Evolutionary conservation across 1,284 basidiomycete genomes (phyloP).

Genomic region (Cerioporus squamosus): DNA sequence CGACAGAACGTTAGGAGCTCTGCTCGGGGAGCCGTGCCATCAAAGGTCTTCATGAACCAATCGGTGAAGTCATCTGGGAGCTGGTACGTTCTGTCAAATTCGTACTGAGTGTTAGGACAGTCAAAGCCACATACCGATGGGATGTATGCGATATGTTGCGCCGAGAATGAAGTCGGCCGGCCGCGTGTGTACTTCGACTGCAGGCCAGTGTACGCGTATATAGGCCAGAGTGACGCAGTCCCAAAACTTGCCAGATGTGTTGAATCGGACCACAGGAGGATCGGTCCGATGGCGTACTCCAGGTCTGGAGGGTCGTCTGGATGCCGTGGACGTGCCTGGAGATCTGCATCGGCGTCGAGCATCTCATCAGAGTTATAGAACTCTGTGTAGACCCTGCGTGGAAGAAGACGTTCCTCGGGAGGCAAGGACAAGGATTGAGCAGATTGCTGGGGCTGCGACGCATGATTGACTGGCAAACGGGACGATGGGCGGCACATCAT

Average conservation of each 20-base stretch:
- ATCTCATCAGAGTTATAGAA: conserved; percentile 23
- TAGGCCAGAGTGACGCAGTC: conserved; percentile 16
- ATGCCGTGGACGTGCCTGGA: conserved; percentile 8
- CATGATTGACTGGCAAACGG: no score
- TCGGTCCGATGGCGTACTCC: conserved; percentile 20
- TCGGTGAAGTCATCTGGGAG: not conserved
- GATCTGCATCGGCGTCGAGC: conserved; percentile 17
- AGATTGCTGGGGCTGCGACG: no score
- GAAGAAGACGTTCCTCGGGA: no score
- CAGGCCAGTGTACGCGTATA: conserved; percentile 21
- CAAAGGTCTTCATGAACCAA: not conserved
- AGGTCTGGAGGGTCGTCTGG: conserved; percentile 16
- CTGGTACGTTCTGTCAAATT: not conserved
- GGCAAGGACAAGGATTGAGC: no score
- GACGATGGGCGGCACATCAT: not conserved
- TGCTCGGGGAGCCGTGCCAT: not conserved
- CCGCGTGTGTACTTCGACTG: conserved; percentile 29
- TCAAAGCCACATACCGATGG: conserved; percentile 7
- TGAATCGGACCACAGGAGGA: conserved; percentile 26
- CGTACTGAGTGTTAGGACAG: no score
- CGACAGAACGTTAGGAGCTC: conserved; percentile 22
- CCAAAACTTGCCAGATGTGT: conserved; percentile 20
- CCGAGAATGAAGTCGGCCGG: conserved; percentile 17
- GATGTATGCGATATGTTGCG: conserved; percentile 34
- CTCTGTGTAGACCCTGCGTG: conserved; percentile 19